These are phyloP conservation scores for Debaryomyces psychrophilus DNA, from an alignment of 1,139 yeast genomes.

Conservation along the genomic window DNA sequence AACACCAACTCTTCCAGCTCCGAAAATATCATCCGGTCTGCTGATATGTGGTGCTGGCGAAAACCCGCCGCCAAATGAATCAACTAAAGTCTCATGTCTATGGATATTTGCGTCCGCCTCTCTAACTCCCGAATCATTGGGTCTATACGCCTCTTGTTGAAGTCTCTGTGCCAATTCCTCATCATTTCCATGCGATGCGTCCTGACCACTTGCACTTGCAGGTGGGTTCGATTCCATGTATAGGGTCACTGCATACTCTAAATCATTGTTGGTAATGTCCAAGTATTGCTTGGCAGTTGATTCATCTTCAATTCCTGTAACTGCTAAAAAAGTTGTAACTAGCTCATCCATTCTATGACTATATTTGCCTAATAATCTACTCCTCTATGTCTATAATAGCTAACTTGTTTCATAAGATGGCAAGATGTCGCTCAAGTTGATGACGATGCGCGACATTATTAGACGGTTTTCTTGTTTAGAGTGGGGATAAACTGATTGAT, in stretches of 20 bases:
- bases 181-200: conserved; percentile 35
- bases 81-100: conserved; percentile 78
- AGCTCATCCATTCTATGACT: conserved; percentile 48
- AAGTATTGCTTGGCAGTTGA: conserved; percentile 75
- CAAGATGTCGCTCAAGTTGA: conserved; percentile 11
- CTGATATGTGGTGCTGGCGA: conserved; percentile 16
- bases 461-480: background rate
- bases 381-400: background rate
- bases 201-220: conserved; percentile 10
- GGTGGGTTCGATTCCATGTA: conserved; percentile 64
- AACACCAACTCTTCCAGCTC: conserved; percentile 43
- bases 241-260: conserved; percentile 84
- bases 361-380: background rate
- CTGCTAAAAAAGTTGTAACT: conserved; percentile 76
- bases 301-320: conserved; percentile 75
- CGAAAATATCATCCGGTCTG: conserved; percentile 44
- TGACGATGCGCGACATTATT: conserved; percentile 7
- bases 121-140: conserved; percentile 39
- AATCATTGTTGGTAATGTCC: conserved; percentile 74
- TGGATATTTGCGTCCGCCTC: conserved; percentile 79
- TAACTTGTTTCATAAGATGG: conserved; percentile 5
- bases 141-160: conserved; percentile 65
- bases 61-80: conserved; percentile 25
- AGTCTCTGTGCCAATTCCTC: conserved; percentile 64
- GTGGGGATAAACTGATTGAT: conserved; percentile 7